A percentile compares a stretch with the other conserved stretches of the same genome.
phyloP scores from a whole-genome alignment of 495 filamentous ascomycete species.

The Collariella sp. region DNA sequence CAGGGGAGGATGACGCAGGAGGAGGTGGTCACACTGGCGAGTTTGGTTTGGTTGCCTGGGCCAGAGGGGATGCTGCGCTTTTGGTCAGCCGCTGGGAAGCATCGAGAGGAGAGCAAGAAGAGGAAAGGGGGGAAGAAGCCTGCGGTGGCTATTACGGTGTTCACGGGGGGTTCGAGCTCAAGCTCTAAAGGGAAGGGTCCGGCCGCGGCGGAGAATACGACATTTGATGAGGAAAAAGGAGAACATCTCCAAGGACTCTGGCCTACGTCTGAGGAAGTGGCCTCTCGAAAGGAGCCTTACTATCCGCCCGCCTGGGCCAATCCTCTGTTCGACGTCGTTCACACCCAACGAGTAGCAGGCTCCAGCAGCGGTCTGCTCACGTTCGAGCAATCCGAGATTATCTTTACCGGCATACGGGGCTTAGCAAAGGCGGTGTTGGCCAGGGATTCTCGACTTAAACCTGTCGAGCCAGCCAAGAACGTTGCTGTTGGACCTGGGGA shows the following conservation, averaged over 20 bases:
- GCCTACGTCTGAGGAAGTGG: background rate
- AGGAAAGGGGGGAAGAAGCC: slow-evolving; percentile 35
- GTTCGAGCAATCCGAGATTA: slow-evolving; percentile 36
- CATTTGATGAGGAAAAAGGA: too few relatives aligned
- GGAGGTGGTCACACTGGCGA: slow-evolving; percentile 40
- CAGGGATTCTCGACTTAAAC: slow-evolving; percentile 25
- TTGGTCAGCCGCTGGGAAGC: slow-evolving; percentile 33
- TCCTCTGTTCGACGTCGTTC: slow-evolving; percentile 33
- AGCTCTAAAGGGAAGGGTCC: background rate
- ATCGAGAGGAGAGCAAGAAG: slow-evolving; percentile 19
- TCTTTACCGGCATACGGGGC: slow-evolving; percentile 31
- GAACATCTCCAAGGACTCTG: background rate
- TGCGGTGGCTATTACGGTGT: slow-evolving; percentile 30
- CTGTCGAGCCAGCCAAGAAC: too few relatives aligned
- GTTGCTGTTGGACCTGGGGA: too few relatives aligned
- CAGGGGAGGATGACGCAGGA: slow-evolving; percentile 28
- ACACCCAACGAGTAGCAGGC: slow-evolving; percentile 26
- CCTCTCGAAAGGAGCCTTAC: background rate
- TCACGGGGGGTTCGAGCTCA: background rate
- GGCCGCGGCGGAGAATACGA: too few relatives aligned
- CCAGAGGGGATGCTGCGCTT: slow-evolving; percentile 41
- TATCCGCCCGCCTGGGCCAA: slow-evolving; percentile 36
- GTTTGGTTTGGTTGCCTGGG: slow-evolving; percentile 43
- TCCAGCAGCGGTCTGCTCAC: slow-evolving; percentile 29
- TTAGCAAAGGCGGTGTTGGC: slow-evolving; percentile 30